Evolutionary conservation across 2,329 filamentous ascomycete genomes (phyloP).

Genomic region (Aspergillus sergii): DNA sequence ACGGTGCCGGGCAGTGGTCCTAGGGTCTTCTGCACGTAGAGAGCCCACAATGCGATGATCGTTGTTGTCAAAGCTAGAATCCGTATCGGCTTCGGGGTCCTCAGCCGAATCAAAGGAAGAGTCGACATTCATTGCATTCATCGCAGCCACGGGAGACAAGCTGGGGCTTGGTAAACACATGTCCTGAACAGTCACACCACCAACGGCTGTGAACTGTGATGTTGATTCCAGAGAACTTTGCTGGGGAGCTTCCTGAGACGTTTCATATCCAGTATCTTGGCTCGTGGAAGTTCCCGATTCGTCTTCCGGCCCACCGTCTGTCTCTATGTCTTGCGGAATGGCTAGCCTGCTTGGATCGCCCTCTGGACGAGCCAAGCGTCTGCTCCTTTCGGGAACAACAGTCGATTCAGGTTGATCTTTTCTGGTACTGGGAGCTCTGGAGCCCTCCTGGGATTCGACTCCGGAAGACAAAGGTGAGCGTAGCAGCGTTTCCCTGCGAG

Average conservation of each 20-base stretch:
- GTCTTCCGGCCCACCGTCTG: slow-evolving; percentile 12
- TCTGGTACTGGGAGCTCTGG: slow-evolving; percentile 18
- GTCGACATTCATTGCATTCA: slow-evolving; percentile 56
- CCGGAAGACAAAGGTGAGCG: slow-evolving; percentile 37
- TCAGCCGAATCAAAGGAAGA: slow-evolving; percentile 46
- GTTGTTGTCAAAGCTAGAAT: slow-evolving; percentile 46
- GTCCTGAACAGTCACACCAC: slow-evolving; percentile 77
- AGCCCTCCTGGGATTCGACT: slow-evolving; percentile 26
- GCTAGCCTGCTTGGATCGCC: slow-evolving; percentile 13
- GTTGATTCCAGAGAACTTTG: slow-evolving; percentile 22
- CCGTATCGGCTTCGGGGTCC: slow-evolving; percentile 44
- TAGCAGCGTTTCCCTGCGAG: slow-evolving; percentile 35
- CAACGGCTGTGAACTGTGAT: slow-evolving; percentile 55
- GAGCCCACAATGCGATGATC: slow-evolving; percentile 28
- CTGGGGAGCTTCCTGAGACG: slow-evolving; percentile 24
- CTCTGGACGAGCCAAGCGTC: slow-evolving; percentile 18
- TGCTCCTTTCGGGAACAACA: slow-evolving; percentile 20
- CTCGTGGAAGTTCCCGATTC: slow-evolving; percentile 18
- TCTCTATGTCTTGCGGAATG: slow-evolving; percentile 13
- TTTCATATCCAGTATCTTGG: slow-evolving; percentile 28
- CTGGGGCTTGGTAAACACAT: slow-evolving; percentile 93
- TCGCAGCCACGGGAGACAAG: slow-evolving; percentile 84
- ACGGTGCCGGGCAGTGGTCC: slow-evolving; percentile 8
- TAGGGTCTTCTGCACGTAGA: slow-evolving; percentile 22
- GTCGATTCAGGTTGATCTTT: slow-evolving; percentile 20